These are phyloP conservation scores for Cunninghamia lanceolata DNA, from an alignment of 75 land plant genomes.

Conservation along the genomic window DNA sequence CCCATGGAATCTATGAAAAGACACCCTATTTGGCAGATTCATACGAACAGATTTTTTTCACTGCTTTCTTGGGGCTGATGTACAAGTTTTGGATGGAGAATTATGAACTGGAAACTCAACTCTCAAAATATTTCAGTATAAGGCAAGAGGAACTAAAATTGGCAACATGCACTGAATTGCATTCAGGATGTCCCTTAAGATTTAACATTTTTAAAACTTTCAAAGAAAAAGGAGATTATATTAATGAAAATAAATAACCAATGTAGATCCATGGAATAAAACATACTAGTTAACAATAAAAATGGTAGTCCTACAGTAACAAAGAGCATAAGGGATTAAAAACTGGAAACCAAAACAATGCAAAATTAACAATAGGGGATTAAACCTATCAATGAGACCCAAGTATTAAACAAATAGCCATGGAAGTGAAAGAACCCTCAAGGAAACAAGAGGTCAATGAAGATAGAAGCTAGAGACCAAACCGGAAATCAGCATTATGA, in stretches of 20 bases:
- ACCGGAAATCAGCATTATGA: no score
- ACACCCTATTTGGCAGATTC: neutral
- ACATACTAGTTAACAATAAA: neutral
- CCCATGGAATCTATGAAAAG: neutral
- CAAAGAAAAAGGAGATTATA: no score
- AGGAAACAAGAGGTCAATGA: neutral
- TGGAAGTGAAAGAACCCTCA: neutral
- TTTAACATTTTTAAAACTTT: no score
- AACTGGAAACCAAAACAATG: neutral
- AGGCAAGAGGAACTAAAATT: neutral
- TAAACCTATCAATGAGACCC: neutral
- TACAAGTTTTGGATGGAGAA: neutral
- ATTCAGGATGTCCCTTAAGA: neutral
- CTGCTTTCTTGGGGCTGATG: neutral
- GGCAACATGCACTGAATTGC: neutral
- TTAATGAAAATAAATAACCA: neutral
- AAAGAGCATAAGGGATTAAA: neutral
- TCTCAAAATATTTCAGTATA: neutral
- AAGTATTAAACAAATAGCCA: neutral
- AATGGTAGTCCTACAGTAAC: neutral
- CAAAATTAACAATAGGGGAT: neutral
- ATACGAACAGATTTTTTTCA: no score
- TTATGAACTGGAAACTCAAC: neutral
- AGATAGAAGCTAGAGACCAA: neutral
- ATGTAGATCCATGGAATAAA: neutral